Base-by-base conservation (phyloP, 2,329 filamentous ascomycete genomes). In the Lecanicillium sp. region DNA sequence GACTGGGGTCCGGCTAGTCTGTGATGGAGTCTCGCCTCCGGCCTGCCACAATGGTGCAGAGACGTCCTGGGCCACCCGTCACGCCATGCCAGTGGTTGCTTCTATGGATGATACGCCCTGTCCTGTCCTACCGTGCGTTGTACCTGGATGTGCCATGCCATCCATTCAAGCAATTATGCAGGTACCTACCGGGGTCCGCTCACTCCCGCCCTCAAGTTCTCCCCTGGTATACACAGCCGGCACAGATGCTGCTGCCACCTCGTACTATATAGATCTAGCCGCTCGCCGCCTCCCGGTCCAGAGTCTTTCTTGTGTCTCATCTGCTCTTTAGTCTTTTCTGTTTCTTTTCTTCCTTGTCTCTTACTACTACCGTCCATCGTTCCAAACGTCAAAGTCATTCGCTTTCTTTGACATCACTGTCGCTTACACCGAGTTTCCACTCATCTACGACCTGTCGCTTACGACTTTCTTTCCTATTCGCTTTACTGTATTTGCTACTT, bases 341-440 rank as follows among this genome's bases (percentile, higher is more conserved):
- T 40, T 43, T 37, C 23, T 43, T 43, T 51, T 39, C 39, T 29
- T 39, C 21, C 12, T n/a, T 26, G 27, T 49, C 24, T 45, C 11
- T 48, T 52, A 21, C 21, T 44, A 33, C 44, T 41, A 17, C 36
- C 32, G 30, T 32, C 37, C 24, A 26, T 47, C 39, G 32, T 42
- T 43, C 15, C 48, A 39, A 48, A 27, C 37, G 65, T 65, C 70
- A 76, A 74, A 74, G 71, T 72, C 75, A 77, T 73, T 79, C 75
- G 73, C 70, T 79, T 69, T 65, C 72, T 77, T 77, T 73, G 65
- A 57, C 57, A 52, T 54, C 48, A 47, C 55, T 39, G 53, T 55
- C 58, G 57, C 56, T 59, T 58, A 47, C 49, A 17, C 40, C 36
- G 44, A 39, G 44, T 32, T 44, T 37, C 20, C 3, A 23, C 44